phyloP scores from a whole-genome alignment of 2,329 filamentous ascomycete genomes.

The Ramularia endophylla region DNA sequence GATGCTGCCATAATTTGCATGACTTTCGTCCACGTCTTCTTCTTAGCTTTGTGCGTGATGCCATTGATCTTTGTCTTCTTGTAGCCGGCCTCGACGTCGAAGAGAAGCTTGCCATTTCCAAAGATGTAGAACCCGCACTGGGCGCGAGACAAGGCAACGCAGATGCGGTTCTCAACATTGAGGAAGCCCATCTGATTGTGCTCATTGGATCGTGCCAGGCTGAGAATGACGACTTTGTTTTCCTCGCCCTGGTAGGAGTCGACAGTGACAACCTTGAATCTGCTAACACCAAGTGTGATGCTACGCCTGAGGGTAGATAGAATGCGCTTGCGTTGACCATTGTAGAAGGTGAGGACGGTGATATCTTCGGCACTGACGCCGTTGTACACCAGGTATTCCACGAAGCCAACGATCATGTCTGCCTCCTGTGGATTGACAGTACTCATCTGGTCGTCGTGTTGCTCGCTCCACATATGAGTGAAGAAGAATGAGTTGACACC shows the following conservation, averaged over 20 bases:
- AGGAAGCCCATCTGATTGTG: constrained; percentile 65
- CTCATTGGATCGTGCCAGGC: constrained; percentile 66
- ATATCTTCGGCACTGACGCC: constrained; percentile 56
- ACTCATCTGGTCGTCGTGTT: constrained; percentile 56
- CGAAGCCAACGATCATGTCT: constrained; percentile 67
- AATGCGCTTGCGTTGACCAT: constrained; percentile 68
- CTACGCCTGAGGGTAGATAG: constrained; percentile 40
- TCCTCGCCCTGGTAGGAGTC: constrained; percentile 91
- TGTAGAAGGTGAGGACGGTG: constrained; percentile 83
- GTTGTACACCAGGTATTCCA: constrained; percentile 65
- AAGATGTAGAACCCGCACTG: constrained; percentile 78
- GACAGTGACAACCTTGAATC: constrained; percentile 64
- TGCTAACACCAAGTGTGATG: constrained; percentile 15
- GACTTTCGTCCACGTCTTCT: constrained; percentile 25
- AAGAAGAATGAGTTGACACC: constrained; percentile 56
- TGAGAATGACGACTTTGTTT: constrained; percentile 76
- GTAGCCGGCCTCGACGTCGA: constrained; percentile 11
- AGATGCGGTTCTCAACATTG: constrained; percentile 56
- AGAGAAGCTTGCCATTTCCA: constrained; percentile 59
- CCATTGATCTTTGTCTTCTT: constrained; percentile 18
- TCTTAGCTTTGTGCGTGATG: constrained; percentile 3
- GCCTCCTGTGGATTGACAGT: constrained; percentile 67
- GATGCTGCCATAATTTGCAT: constrained; percentile 25
- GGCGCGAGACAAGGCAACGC: constrained; percentile 63
- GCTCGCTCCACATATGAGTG: constrained; percentile 60